Conservation (phyloP, 768 basidiomycete genomes). For the Lyophyllum semitale region DNA sequence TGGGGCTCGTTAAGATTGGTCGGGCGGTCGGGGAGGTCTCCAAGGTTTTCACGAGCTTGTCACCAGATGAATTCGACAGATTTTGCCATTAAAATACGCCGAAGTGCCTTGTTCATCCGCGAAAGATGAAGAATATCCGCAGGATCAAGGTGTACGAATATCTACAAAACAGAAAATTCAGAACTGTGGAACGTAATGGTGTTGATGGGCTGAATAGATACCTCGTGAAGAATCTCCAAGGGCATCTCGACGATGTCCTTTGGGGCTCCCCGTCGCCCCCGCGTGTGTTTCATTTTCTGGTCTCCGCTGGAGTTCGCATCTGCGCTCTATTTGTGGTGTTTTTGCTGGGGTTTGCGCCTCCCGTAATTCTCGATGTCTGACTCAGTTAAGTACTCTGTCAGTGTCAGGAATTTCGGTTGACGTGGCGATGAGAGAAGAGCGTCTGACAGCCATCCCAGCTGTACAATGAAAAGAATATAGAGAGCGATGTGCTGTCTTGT, state of each 20-base stretch:
- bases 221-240: constrained; percentile 31
- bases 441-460: too few species aligned
- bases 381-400: too few species aligned
- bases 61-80: constrained; percentile 8
- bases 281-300: not conserved
- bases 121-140: constrained; percentile 40
- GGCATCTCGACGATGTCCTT: constrained; percentile 30
- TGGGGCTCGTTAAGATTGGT: constrained; percentile 12
- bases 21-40: constrained; percentile 12
- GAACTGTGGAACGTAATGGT: not conserved
- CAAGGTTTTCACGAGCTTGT: constrained; percentile 8
- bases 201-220: not conserved
- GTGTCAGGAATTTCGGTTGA: too few species aligned
- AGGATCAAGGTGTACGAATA: constrained; percentile 35
- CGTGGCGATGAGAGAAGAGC: too few species aligned
- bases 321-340: not conserved
- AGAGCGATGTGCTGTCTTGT: too few species aligned
- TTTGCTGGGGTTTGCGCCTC: not conserved
- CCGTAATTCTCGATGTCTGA: not conserved
- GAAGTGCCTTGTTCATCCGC: constrained; percentile 35
- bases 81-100: constrained; percentile 22
- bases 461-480: too few species aligned
- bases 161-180: constrained; percentile 22
- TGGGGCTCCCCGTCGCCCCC: constrained; percentile 19
- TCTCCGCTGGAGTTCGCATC: not conserved